Evolutionary conservation across 192 early-diverging fungal species (phyloP), one percentile per base, ranked within the genome.

Genomic region (Geosiphon pyriformis): DNA sequence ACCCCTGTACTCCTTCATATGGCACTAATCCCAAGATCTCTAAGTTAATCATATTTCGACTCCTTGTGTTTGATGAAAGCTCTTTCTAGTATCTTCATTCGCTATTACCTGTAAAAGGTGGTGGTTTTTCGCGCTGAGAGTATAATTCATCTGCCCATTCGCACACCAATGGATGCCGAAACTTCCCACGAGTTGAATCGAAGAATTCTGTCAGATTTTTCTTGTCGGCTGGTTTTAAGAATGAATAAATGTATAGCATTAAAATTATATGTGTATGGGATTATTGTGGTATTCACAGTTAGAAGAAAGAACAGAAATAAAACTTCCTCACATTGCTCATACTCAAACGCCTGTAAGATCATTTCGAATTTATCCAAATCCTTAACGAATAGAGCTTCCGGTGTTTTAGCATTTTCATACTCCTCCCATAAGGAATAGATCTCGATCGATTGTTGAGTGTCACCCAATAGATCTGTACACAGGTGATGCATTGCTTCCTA

Each of bases 341-440:
- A 97, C 71, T 95, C 93, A 30, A 90, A 67, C 2, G 92, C 93
- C 75, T 94, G 92, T 50, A 92, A 79, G 64, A 93, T 90, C 92
- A 97, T 93, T 75, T 97, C 94, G 84, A 93, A 97, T 73, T 97
- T 97, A 76, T 97, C 94, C 69, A 97, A 72, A 71, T 97, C 92
- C 50, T 94, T 92, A 37, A 93, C 91, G 29, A 94, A 67, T 12
- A 83, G 70, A 0, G 94, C 92, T 65, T 97, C 94, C 1, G 70
- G 68, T 2, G 92, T 92, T 20, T 57, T 52, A 6, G 76, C 82
- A 7, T 87, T 81, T 70, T 97, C 94, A 65, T 94, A 97, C 65
- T 97, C 94, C 27, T 72, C 59, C 94, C 93, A 97, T 48, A 97
- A 64, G 3, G 61, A 78, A 18, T 71, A 66, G 31, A 97, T 94